These are phyloP conservation scores for Auriscalpium vulgare DNA, from an alignment of 768 basidiomycete species.

Conservation along the genomic window DNA sequence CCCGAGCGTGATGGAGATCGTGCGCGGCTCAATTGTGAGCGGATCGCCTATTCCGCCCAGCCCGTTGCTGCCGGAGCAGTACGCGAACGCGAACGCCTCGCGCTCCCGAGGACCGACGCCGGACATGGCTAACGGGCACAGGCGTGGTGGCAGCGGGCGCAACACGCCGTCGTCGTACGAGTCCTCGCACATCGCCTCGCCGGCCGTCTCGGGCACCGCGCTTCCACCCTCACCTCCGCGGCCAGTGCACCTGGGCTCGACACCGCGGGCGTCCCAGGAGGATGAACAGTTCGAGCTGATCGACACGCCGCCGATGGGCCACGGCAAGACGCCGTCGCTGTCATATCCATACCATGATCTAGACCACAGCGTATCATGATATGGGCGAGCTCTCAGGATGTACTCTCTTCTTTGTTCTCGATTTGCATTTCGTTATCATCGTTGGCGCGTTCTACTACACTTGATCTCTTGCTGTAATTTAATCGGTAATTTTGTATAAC, in stretches of 20 bases:
- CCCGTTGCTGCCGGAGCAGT: slow-evolving; percentile 45
- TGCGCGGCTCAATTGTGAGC: slow-evolving; percentile 25
- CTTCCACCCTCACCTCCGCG: slow-evolving; percentile 15
- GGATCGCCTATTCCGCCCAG: slow-evolving; percentile 44
- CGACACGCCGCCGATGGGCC: slow-evolving; percentile 30
- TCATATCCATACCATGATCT: slow-evolving; percentile 51
- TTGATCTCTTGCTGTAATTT: not conserved
- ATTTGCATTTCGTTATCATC: not conserved
- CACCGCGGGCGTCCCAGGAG: slow-evolving; percentile 25
- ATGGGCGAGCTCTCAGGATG: not conserved
- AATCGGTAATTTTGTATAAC: not conserved
- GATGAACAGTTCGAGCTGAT: slow-evolving; percentile 53
- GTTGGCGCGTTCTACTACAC: not conserved
- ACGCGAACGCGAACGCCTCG: slow-evolving; percentile 9
- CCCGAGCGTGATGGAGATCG: slow-evolving; percentile 38
- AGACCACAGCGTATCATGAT: slow-evolving; percentile 29
- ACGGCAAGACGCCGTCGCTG: slow-evolving; percentile 26
- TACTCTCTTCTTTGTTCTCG: not conserved
- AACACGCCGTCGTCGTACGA: slow-evolving; percentile 5
- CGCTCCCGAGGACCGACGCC: not conserved
- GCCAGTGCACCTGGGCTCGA: slow-evolving; percentile 23
- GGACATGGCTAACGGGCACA: not conserved
- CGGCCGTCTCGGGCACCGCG: not conserved
- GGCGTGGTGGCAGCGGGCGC: not conserved
- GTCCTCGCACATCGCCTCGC: slow-evolving; percentile 12